A percentile compares a stretch with the other conserved stretches of the same genome.
These are phyloP conservation scores for Aphanomyces cochlioides DNA, from an alignment of 352 stramenopile species.

Conservation along the genomic window DNA sequence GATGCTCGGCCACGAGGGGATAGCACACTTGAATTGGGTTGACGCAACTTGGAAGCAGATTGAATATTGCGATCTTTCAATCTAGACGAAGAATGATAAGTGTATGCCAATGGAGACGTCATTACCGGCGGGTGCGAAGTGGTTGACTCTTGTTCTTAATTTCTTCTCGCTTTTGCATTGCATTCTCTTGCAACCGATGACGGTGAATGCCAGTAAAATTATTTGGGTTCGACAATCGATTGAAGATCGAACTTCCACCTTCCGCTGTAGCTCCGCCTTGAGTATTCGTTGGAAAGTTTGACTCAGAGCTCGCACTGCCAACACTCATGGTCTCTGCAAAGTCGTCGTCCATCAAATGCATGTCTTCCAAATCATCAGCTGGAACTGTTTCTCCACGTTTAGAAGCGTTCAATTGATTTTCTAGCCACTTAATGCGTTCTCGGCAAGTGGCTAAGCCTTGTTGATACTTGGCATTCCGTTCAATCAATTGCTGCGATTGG, in stretches of 20 bases:
- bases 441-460: constrained; percentile 48
- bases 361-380: constrained; percentile 36
- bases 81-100: neutral
- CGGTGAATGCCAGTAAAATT: constrained; percentile 89
- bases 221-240: constrained; percentile 76
- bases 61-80: constrained; percentile 29
- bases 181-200: constrained; percentile 68
- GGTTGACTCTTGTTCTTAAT: constrained; percentile 68
- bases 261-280: constrained; percentile 30
- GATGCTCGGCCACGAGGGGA: constrained; percentile 45
- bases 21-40: constrained; percentile 32
- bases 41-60: constrained; percentile 17
- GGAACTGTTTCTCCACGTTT: constrained; percentile 27
- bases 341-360: constrained; percentile 38
- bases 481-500: constrained; percentile 50
- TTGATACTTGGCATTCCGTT: constrained; percentile 47
- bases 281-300: constrained; percentile 37
- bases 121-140: constrained; percentile 60
- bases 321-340: constrained; percentile 40
- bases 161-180: constrained; percentile 74
- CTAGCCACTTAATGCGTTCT: constrained; percentile 61
- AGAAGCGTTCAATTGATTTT: constrained; percentile 45
- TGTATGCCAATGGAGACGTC: neutral
- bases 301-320: constrained; percentile 55
- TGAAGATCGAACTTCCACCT: constrained; percentile 63